phyloP scores from a whole-genome alignment of 2,329 filamentous ascomycete species.

The Talaromyces sp. region DNA sequence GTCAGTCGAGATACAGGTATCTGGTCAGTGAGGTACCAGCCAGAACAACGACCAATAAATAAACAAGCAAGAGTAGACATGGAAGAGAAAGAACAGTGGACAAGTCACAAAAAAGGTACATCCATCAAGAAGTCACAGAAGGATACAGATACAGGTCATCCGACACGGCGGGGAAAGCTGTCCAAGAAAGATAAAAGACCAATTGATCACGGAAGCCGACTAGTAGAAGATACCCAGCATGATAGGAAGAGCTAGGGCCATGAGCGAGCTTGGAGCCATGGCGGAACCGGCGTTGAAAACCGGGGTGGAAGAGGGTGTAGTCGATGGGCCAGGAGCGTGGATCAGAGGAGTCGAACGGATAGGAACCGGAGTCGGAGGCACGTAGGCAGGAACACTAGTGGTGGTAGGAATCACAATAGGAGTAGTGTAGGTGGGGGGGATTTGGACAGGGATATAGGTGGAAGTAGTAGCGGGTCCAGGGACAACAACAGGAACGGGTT shows the following conservation, averaged over 20 bases:
- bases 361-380: slow-evolving; percentile 11
- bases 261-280: slow-evolving; percentile 14
- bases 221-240: slow-evolving; percentile 24
- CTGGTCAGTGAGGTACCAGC: neutral
- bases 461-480: slow-evolving; percentile 16
- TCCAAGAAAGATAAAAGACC: neutral
- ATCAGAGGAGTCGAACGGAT: slow-evolving; percentile 23
- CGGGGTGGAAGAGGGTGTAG: slow-evolving; percentile 9
- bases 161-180: neutral
- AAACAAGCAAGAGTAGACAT: slow-evolving; percentile 17
- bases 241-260: slow-evolving; percentile 21
- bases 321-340: slow-evolving; percentile 14
- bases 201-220: neutral
- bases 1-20: slow-evolving; percentile 19
- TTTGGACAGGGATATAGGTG: slow-evolving; percentile 14
- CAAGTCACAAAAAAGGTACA: slow-evolving; percentile 6
- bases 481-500: neutral
- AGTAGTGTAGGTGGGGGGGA: slow-evolving; percentile 23
- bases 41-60: slow-evolving; percentile 6
- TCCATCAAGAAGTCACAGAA: slow-evolving; percentile 4
- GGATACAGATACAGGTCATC: slow-evolving; percentile 3
- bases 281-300: slow-evolving; percentile 26
- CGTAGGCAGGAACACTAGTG: slow-evolving; percentile 15
- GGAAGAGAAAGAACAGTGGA: slow-evolving; percentile 5
- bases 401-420: slow-evolving; percentile 21